Evolutionary conservation across 2,329 filamentous ascomycete genomes (phyloP), one percentile per base, ranked within the genome.

Genomic region (Aspergillus felis): DNA sequence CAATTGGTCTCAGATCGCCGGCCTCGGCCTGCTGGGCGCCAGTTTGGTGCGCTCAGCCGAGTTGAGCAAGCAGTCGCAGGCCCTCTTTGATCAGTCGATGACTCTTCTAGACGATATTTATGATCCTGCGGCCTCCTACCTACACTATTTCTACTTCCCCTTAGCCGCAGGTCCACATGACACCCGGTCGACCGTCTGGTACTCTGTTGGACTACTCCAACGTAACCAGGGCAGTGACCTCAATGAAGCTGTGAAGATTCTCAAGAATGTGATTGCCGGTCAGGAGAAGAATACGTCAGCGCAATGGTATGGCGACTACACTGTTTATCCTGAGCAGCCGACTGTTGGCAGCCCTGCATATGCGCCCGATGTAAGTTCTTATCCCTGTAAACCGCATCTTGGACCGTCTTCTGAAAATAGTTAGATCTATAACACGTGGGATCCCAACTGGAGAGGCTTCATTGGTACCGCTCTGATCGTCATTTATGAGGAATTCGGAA

Each of bases 401-500:
- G 3, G 7, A 50, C 9, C 8, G 10, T 4, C 28, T 51, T 42
- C 47, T 41, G 29, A 10, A 2, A 51, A n/a, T 9, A 44, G 4
- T 22, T 65, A 69, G 3, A 82, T 83, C 35, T 85, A 86, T 65
- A 77, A 79, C 55, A 79, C 80, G 0, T 87, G 83, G 81, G 85
- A 87, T 61, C 84, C 84, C 1, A 87, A 87, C 59, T 87, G 84
- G 84, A 76, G 85, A 51, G 84, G 84, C 0, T 87, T 87, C 56
- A 77, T 87, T 35, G 83, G 83, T 12, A 85, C 83, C 0, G 79
- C 82, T 0, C 77, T 87, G 14, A 79, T 87, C 27, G 72, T 87
- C 44, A 80, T 80, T 27, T 74, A 85, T 24, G 84, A 87, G 65
- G 84, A 87, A 60, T 87, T 83, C 0, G 24, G 46, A 10, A 67